Evolutionary conservation across 495 filamentous ascomycete species (phyloP), one percentile per base, ranked within the genome.

Genomic region (Daldinia loculata): DNA sequence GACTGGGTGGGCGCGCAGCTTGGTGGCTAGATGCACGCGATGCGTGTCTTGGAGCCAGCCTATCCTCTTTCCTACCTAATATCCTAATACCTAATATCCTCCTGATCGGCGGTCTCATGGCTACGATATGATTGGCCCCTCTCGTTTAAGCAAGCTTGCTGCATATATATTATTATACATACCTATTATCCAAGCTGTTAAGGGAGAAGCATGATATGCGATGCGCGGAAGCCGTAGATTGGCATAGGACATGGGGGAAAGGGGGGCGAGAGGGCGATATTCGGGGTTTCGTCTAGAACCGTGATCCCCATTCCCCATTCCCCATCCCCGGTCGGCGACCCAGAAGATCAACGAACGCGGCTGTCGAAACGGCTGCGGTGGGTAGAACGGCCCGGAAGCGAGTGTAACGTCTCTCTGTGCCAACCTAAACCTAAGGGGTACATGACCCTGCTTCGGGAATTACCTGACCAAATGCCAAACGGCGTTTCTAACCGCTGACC

Each of bases 211-310:
- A 62, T n/a, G 30, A 29, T 30, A 53, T 30, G 15, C 61, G 24
- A 70, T 66, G 62, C 50, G 56, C 63, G 29, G 57, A 66, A 65
- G 61, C 56, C 51, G 50, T 45, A 59, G 43, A 48, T 59, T 53
- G 27, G 50, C 24, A 29, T 53, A 27, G 45, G 36, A 39, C n/a
- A 48, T 43, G 43, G 36, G 52, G 48, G 17, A 26, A 26, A 17
- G 12, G n/a, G 15, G 41, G 15, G 53, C 36, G 6, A 32, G 26
- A 34, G 14, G 8, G 34, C 32, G 41, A 63, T 45, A 19, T 60
- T 73, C 70, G 70, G 70, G 70, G 66, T 69, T 69, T 73, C 70
- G 70, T 69, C 53, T 73, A 58, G 66, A 69, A 66, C 70, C 70
- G 66, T 43, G 32, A 63, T 65, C 66, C 26, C 26, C 50, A 52